phyloP scores from a whole-genome alignment of 305 asterid genomes.

The Euphrasia arctica region DNA sequence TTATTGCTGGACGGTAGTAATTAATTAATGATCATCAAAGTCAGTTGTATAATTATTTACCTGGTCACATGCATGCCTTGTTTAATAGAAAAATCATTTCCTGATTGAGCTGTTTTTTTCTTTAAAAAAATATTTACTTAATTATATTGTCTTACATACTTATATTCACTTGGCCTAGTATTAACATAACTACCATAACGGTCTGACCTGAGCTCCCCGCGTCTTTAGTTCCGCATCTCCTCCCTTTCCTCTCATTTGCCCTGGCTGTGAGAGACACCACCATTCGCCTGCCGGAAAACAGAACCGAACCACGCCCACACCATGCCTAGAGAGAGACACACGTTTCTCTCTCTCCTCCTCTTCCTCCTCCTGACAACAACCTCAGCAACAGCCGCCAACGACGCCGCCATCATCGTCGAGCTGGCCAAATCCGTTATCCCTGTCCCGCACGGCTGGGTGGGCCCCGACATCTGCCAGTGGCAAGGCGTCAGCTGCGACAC shows the following conservation, averaged over 20 bases:
- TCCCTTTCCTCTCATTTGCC: constrained; percentile 11
- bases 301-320: background rate
- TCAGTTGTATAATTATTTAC: no score
- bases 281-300: background rate
- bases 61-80: no score
- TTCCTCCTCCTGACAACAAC: constrained; percentile 9
- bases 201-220: constrained; percentile 11
- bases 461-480: constrained; percentile 64
- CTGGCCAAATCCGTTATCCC: constrained; percentile 50
- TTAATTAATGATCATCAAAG: no score
- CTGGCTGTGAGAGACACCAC: background rate
- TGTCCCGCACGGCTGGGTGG: constrained; percentile 55
- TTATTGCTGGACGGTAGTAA: no score
- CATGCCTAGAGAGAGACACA: constrained; percentile 40
- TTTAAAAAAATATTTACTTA: background rate
- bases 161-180: no score
- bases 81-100: background rate
- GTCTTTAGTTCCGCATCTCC: constrained; percentile 6
- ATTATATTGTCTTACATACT: no score
- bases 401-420: constrained; percentile 48
- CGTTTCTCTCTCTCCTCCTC: constrained; percentile 13
- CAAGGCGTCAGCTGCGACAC: constrained; percentile 51
- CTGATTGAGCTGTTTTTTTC: no score
- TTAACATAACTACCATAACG: background rate
- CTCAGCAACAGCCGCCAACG: constrained; percentile 29